Base-by-base conservation (phyloP, 257 asterid genomes). In the Solanum tacnaense region DNA sequence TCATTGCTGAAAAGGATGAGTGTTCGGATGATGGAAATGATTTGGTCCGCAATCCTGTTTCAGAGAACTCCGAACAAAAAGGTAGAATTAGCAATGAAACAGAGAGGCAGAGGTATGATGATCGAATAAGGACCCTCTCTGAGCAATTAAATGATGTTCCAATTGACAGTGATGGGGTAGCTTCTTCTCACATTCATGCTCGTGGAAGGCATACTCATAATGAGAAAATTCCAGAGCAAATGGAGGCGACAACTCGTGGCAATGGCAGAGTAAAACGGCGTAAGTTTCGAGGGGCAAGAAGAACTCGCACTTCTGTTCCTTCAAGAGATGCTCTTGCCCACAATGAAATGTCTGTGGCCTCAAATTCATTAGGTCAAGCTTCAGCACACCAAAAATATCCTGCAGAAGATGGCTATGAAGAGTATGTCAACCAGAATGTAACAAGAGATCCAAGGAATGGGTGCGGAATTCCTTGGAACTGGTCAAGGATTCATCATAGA, bases 401-500 rank as follows among this genome's bases (percentile, higher is more conserved):
- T 25, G 78, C 78, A 49, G 91, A 88, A 49, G 94, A 93, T 88
- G 93, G 88, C 68, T 86, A 83, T n/a, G 92, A 88, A 71, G 94
- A 90, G 84, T 88, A 91, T 82, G 91, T 74, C 21, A 90, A 91
- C 85, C 93, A 88, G 86, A 90, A 90, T 88, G 88, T 90, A 23
- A 89, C 83, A 4, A 91, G 92, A 88, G 94, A 86, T 88, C 96
- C 94, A 4, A 89, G 91, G 87, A 94, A 96, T 87, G 98, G 98
- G 10, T 97, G 99, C 84, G 98, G 99, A 21, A 93, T 96, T 90
- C 99, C 98, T 58, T 97, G 94, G 95, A 96, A 96, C 86, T 97
- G 99, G 99, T 95, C 99, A 6, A 93, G 95, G 86, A 96, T 97
- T 90, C 99, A 97, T 85, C 87, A 94, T 87, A 89, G 99, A 82